Evolutionary conservation across 768 basidiomycete species (phyloP).

Genomic region (Boletus coccyginus): DNA sequence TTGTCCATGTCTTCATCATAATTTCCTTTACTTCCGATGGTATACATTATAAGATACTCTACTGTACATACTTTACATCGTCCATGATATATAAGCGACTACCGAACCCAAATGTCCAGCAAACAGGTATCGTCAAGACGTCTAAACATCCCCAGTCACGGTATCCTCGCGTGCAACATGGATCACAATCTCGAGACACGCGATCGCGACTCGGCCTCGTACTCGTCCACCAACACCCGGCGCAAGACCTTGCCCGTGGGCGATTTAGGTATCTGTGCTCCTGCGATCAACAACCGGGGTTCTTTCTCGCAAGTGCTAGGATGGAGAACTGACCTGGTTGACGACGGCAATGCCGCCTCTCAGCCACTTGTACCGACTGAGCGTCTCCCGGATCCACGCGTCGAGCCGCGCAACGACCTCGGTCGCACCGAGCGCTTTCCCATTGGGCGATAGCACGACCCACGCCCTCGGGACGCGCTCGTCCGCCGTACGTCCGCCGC

Average conservation of each 20-base stretch:
- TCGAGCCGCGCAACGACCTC: constrained; percentile 48
- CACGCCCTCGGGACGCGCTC: constrained; percentile 79
- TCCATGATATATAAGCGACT: too few species aligned
- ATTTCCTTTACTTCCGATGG: too few species aligned
- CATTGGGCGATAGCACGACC: constrained; percentile 62
- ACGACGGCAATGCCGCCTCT: constrained; percentile 70
- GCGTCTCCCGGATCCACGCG: constrained; percentile 55
- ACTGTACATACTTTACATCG: too few species aligned
- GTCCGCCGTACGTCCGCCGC: constrained; percentile 64
- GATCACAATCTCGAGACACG: constrained; percentile 20
- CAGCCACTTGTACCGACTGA: constrained; percentile 77
- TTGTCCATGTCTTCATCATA: too few species aligned
- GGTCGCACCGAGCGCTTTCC: constrained; percentile 45
- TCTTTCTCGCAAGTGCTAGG: background rate
- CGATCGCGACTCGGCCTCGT: constrained; percentile 37
- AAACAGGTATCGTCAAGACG: too few species aligned
- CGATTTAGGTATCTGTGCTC: constrained; percentile 60
- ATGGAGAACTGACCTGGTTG: constrained; percentile 45
- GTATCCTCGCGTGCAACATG: background rate
- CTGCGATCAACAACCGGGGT: background rate
- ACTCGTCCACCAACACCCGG: constrained; percentile 55
- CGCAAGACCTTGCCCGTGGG: constrained; percentile 73
- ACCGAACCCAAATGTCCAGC: too few species aligned
- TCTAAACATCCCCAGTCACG: too few species aligned
- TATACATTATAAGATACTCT: too few species aligned